Percentiles rank a stretch among this genome's conserved stretches.
These are phyloP conservation scores for Oryza longistaminata DNA, from an alignment of 176 grass and related monocot species.

Conservation along the genomic window DNA sequence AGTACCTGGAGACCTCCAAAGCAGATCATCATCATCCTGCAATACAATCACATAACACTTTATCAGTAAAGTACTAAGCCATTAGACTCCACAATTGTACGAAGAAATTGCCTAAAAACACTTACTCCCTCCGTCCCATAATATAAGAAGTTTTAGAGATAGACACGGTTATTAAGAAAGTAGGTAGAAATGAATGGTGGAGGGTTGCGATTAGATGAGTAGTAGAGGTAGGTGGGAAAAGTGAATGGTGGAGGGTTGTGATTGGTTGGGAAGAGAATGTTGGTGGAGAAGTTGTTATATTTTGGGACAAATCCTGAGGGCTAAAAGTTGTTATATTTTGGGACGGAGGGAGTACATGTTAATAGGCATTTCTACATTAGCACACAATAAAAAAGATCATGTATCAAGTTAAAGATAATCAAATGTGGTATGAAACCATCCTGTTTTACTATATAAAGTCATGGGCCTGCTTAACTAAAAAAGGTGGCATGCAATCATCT, in stretches of 20 bases:
- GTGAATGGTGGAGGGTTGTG: too few relatives aligned
- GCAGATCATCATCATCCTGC: conserved; percentile 85
- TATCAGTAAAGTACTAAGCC: conserved; percentile 5
- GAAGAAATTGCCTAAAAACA: background rate
- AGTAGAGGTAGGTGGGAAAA: too few relatives aligned
- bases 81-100: background rate
- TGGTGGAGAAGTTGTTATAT: too few relatives aligned
- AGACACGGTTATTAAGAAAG: too few relatives aligned
- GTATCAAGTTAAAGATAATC: background rate
- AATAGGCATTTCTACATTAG: background rate
- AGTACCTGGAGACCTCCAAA: conserved; percentile 84
- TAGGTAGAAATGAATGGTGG: too few relatives aligned
- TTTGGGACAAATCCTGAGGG: too few relatives aligned
- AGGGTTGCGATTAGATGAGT: too few relatives aligned
- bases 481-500: conserved; percentile 18
- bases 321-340: too few relatives aligned
- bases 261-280: too few relatives aligned
- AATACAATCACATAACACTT: conserved; percentile 25
- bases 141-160: too few relatives aligned
- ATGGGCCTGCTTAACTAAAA: conserved; percentile 15
- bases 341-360: background rate
- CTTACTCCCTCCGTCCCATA: too few relatives aligned
- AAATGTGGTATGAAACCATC: background rate
- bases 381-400: conserved; percentile 4
- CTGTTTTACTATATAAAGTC: background rate